phyloP scores from a whole-genome alignment of 164 flowering plant species.

The Stephania japonica region DNA sequence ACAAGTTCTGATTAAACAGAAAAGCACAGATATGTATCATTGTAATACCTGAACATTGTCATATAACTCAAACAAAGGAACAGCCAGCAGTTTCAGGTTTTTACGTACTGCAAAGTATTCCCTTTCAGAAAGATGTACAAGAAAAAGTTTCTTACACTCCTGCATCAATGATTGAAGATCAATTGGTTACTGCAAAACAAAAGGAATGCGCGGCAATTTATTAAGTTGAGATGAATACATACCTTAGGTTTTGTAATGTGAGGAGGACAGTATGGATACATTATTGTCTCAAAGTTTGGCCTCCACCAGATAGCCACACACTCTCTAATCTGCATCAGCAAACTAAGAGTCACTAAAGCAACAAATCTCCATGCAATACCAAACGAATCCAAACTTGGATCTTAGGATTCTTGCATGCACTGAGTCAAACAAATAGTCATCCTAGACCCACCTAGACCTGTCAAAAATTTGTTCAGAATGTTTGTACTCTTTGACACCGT shows the following conservation, averaged over 20 bases:
- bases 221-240: slow-evolving; percentile 26
- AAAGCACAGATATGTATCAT: background rate
- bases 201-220: background rate
- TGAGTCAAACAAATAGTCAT: background rate
- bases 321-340: slow-evolving; percentile 79
- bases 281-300: slow-evolving; percentile 92
- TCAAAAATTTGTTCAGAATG: background rate
- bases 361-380: background rate
- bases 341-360: background rate
- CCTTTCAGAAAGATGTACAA: slow-evolving; percentile 90
- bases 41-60: slow-evolving; percentile 92
- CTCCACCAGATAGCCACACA: slow-evolving; percentile 99
- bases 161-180: slow-evolving; percentile 20
- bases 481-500: background rate
- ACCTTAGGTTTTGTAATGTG: slow-evolving; percentile 98
- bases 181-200: background rate
- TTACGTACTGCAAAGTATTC: slow-evolving; percentile 97
- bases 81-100: slow-evolving; percentile 92
- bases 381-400: background rate
- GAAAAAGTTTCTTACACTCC: slow-evolving; percentile 95
- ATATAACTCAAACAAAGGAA: slow-evolving; percentile 90
- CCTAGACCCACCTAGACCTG: background rate
- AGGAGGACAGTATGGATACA: slow-evolving; percentile 98
- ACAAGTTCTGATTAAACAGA: background rate
- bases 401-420: background rate